These are phyloP conservation scores for Citrullus colocynthis DNA, from an alignment of 306 rosid species.

Conservation along the genomic window DNA sequence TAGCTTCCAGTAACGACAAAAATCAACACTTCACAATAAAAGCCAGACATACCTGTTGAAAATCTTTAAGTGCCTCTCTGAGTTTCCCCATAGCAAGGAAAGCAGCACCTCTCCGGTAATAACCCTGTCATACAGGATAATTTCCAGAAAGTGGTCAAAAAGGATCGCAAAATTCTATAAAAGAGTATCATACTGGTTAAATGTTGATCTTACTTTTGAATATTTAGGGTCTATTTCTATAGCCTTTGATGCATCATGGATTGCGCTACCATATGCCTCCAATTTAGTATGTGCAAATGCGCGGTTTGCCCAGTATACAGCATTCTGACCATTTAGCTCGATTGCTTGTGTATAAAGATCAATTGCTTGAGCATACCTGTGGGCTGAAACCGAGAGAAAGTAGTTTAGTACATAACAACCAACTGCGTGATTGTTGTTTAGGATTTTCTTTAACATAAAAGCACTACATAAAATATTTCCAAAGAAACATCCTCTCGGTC, in stretches of 20 bases:
- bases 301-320: slow-evolving; percentile 92
- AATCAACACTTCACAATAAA: not conserved
- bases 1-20: not conserved
- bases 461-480: not conserved
- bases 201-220: slow-evolving; percentile 52
- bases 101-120: slow-evolving; percentile 95
- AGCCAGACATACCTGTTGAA: slow-evolving; percentile 66
- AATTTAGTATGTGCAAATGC: slow-evolving; percentile 86
- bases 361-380: slow-evolving; percentile 74
- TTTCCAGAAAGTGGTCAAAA: not conserved
- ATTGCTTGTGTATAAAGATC: slow-evolving; percentile 85
- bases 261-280: slow-evolving; percentile 97
- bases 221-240: slow-evolving; percentile 90
- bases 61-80: slow-evolving; percentile 95
- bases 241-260: slow-evolving; percentile 85
- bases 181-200: not conserved
- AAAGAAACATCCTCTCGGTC: not conserved
- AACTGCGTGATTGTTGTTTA: not conserved
- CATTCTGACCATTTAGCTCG: slow-evolving; percentile 57
- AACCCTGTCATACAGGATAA: slow-evolving; percentile 53
- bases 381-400: slow-evolving; percentile 43
- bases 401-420: slow-evolving; percentile 12
- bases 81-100: slow-evolving; percentile 88
- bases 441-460: not conserved
- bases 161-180: not conserved